A percentile compares a stretch with the other conserved stretches of the same genome.
These are phyloP conservation scores for Bipolaris oryzae DNA, from an alignment of 2,329 filamentous ascomycete genomes.

Conservation along the genomic window DNA sequence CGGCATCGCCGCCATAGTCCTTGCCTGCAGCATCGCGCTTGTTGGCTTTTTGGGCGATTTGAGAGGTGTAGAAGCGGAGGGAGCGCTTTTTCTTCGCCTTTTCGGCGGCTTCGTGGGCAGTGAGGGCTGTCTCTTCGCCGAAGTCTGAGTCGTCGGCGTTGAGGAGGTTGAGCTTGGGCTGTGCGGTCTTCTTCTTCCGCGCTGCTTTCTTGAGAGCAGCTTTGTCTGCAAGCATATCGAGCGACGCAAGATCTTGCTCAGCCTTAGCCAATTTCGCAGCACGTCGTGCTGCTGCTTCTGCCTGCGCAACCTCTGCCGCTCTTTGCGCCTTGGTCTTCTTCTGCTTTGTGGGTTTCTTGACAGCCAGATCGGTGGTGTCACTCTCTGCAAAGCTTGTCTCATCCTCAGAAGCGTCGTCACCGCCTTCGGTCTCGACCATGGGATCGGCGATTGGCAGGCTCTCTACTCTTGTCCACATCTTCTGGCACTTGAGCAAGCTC, in stretches of 20 bases:
- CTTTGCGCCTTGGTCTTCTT: conserved; percentile 58
- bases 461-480: conserved; percentile 79
- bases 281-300: conserved; percentile 59
- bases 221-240: conserved; percentile 66
- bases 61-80: conserved; percentile 96
- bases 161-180: conserved; percentile 43
- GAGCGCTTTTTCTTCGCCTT: conserved; percentile 91
- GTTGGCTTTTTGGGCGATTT: conserved; percentile 93
- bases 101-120: conserved; percentile 78
- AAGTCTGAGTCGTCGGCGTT: conserved; percentile 81
- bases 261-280: conserved; percentile 61
- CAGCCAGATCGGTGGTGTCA: conserved; percentile 36
- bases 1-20: conserved; percentile 77
- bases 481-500: conserved; percentile 76
- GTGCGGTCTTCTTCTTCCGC: conserved; percentile 47
- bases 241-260: conserved; percentile 74
- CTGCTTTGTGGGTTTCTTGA: conserved; percentile 44
- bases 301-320: conserved; percentile 60
- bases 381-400: conserved; percentile 41
- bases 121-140: conserved; percentile 83
- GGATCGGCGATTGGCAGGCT: conserved; percentile 62
- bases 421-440: conserved; percentile 41
- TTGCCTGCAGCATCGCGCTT: conserved; percentile 76
- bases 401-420: conserved; percentile 46
- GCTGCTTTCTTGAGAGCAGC: conserved; percentile 56